phyloP scores from a whole-genome alignment of 2,329 filamentous ascomycete species.

The Bipolaris victoriae region DNA sequence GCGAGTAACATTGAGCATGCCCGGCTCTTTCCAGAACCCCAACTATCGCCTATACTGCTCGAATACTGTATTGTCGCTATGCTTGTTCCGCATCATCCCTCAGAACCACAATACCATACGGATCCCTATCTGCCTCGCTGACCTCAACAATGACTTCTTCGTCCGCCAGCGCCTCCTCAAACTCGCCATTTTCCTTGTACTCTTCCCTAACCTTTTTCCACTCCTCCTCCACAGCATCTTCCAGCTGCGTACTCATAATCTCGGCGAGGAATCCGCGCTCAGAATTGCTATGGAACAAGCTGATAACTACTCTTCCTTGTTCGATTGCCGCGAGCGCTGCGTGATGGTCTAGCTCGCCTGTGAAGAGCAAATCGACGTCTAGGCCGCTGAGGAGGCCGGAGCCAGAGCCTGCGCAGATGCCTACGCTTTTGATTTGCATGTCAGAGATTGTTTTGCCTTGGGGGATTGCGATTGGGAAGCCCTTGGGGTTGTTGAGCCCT shows the following conservation, averaged over 20 bases:
- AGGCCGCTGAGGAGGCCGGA: constrained; percentile 73
- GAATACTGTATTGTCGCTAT: not conserved
- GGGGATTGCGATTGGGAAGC: constrained; percentile 68
- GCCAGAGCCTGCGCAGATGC: constrained; percentile 89
- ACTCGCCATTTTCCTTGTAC: constrained; percentile 47
- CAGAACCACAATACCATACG: constrained; percentile 71
- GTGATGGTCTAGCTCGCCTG: constrained; percentile 92
- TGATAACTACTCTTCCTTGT: constrained; percentile 79
- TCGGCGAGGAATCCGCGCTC: constrained; percentile 81
- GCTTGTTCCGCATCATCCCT: constrained; percentile 29
- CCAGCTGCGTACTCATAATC: constrained; percentile 71
- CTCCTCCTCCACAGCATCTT: constrained; percentile 62
- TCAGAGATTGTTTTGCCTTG: constrained; percentile 62
- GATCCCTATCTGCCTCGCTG: constrained; percentile 83
- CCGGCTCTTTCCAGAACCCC: not conserved
- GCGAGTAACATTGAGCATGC: not conserved
- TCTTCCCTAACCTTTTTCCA: constrained; percentile 59
- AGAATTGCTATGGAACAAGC: constrained; percentile 90
- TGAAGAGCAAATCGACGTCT: constrained; percentile 81
- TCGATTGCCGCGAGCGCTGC: constrained; percentile 87
- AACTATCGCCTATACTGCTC: not conserved
- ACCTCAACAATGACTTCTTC: constrained; percentile 69
- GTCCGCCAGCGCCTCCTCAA: constrained; percentile 59
- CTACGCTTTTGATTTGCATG: constrained; percentile 70
- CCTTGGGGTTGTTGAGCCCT: constrained; percentile 70